Evolutionary conservation across 2,329 filamentous ascomycete species (phyloP), one percentile per base, ranked within the genome.

Genomic region (Aspergillus nomiae): DNA sequence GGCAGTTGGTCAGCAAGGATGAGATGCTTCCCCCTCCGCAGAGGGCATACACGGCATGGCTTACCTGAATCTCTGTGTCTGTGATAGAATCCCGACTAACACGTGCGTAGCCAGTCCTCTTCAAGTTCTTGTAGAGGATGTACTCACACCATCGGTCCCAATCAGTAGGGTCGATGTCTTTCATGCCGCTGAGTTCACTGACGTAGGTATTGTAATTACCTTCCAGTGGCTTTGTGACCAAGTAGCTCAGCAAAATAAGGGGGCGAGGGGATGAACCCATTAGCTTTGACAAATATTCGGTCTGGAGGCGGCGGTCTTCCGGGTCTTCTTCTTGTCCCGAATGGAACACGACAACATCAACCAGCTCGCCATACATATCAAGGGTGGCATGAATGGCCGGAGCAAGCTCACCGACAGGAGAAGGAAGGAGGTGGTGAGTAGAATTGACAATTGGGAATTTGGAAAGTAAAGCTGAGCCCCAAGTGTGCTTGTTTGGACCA

Each of bases 101-200:
- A 59, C 95, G 85, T 4, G 95, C 95, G 76, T 99, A 99, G 1
- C 92, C 94, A 0, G 91, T 90, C 65, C 94, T 86, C 78, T 89
- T 90, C 65, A 99, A 80, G 14, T 89, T 89, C 83, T 97, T 97
- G 84, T 92, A 99, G 30, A 99, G 82, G 68, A 99, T 97, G 78
- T 99, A 99, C 82, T 99, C 94, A 82, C 95, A 99, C 95, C 95
- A 99, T 60, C 95, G 85, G 77, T 99, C 95, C 93, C 93, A 97
- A 76, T 99, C 95, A 3, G 84, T 89, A 0, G 89, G 87, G 73
- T 99, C 95, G 56, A 99, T 95, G 73, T 99, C 95, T 73, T 92
- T 89, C 95, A 99, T 99, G 11, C 93, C 92, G 63, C 91, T 96
- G 62, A 83, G 82, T 59, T 92, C 86, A 61, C 92, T 92, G 28